phyloP scores from a whole-genome alignment of 257 asterid genomes.

The Datura wrightii region DNA sequence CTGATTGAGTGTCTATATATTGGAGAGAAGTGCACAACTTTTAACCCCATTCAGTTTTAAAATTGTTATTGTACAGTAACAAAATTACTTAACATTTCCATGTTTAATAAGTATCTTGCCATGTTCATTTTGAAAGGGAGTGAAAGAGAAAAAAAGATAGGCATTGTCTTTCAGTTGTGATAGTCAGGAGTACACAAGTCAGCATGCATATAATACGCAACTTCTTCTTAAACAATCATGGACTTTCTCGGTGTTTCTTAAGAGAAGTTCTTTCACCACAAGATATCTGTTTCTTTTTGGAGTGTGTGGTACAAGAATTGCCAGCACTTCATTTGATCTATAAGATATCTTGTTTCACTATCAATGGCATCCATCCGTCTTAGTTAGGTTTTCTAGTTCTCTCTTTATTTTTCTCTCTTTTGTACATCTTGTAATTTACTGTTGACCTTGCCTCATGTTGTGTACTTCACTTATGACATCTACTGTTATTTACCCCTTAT shows the following conservation, averaged over 20 bases:
- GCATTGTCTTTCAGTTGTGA: neutral
- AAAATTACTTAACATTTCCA: neutral
- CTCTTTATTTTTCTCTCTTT: neutral
- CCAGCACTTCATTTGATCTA: constrained; percentile 16
- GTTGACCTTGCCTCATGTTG: neutral
- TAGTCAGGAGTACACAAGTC: neutral
- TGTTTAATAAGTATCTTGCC: neutral
- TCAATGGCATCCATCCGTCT: neutral
- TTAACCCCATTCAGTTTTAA: neutral
- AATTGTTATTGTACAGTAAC: neutral
- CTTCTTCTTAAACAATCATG: neutral
- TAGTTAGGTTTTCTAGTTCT: neutral
- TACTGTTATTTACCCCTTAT: constrained; percentile 32
- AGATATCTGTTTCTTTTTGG: neutral
- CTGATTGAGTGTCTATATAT: neutral
- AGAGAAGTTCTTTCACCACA: constrained; percentile 10
- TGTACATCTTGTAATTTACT: constrained; percentile 17
- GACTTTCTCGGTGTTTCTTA: neutral
- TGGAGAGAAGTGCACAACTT: neutral
- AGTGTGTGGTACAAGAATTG: neutral
- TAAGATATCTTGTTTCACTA: constrained; percentile 11
- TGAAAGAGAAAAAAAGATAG: neutral
- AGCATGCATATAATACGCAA: constrained; percentile 4
- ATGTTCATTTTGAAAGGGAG: neutral
- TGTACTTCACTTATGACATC: neutral